A percentile compares a stretch with the other conserved stretches of the same genome.
phyloP scores from a whole-genome alignment of 2,329 filamentous ascomycete species.

The Calonectria crousiana region DNA sequence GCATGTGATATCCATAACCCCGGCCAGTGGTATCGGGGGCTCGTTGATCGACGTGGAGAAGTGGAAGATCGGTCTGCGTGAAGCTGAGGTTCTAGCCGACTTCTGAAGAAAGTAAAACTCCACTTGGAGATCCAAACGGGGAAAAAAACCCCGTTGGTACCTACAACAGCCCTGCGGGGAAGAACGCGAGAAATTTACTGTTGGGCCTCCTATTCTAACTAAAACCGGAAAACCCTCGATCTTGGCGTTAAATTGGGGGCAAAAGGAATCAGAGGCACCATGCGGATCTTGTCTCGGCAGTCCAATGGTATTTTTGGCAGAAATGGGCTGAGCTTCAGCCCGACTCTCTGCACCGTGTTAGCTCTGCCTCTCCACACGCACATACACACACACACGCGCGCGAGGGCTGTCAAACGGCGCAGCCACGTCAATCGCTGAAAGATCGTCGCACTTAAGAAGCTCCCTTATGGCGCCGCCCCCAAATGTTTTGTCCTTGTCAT shows the following conservation, averaged over 20 bases:
- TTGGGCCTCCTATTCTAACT: neutral
- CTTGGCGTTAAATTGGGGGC: no score
- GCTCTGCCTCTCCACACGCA: neutral
- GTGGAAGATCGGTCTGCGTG: neutral
- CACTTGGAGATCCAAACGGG: neutral
- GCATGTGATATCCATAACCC: slow-evolving; percentile 4
- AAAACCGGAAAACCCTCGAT: neutral
- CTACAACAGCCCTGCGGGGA: neutral
- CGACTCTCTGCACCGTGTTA: neutral
- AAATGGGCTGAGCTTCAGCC: neutral
- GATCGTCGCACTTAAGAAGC: neutral
- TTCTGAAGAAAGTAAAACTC: neutral
- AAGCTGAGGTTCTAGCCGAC: neutral
- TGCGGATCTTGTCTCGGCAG: neutral
- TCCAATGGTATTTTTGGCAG: neutral
- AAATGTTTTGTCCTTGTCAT: neutral
- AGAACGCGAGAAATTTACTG: neutral
- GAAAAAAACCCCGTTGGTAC: no score
- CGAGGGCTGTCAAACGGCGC: neutral
- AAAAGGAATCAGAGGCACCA: neutral
- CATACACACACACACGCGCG: neutral
- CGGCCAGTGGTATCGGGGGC: neutral
- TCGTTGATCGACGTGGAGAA: neutral
- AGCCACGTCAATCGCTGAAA: neutral
- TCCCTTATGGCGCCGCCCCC: neutral